Conservation (phyloP, 768 basidiomycete species). For the Tricholoma saponaceum region DNA sequence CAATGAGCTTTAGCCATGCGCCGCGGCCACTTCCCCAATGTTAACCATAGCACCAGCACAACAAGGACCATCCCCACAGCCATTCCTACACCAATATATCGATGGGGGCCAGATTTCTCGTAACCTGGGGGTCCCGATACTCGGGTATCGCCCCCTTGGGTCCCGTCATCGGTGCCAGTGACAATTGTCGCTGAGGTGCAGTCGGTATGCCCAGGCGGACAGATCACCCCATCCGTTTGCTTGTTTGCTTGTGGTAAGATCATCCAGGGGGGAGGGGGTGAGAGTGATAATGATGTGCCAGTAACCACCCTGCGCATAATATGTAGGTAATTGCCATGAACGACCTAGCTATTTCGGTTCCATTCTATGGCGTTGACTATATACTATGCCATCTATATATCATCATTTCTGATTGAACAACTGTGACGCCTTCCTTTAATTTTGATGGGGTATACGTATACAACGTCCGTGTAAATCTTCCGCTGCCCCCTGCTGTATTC, state of each 20-base stretch:
- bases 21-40: conserved; percentile 30
- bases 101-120: conserved; percentile 30
- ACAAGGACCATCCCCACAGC: conserved; percentile 32
- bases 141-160: conserved; percentile 5
- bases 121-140: conserved; percentile 17
- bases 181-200: conserved; percentile 22
- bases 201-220: conserved; percentile 14
- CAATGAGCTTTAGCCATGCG: conserved; percentile 17
- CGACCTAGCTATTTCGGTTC: conserved; percentile 22
- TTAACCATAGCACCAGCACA: conserved; percentile 32
- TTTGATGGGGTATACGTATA: not conserved
- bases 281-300: conserved; percentile 3
- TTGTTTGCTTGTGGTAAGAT: conserved; percentile 22
- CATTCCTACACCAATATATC: conserved; percentile 44
- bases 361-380: conserved; percentile 18
- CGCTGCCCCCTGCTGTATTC: too few relatives aligned
- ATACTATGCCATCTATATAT: conserved; percentile 12
- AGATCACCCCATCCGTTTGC: conserved; percentile 17
- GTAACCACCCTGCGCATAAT: not conserved
- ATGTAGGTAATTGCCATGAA: conserved; percentile 16
- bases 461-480: too few relatives aligned
- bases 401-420: conserved; percentile 9
- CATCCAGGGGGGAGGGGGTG: conserved; percentile 19
- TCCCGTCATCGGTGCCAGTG: conserved; percentile 16
- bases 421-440: not conserved